Percentiles rank a stretch among this genome's conserved stretches.
These are phyloP conservation scores for Apiospora hydei DNA, from an alignment of 2,329 filamentous ascomycete species.

Conservation along the genomic window DNA sequence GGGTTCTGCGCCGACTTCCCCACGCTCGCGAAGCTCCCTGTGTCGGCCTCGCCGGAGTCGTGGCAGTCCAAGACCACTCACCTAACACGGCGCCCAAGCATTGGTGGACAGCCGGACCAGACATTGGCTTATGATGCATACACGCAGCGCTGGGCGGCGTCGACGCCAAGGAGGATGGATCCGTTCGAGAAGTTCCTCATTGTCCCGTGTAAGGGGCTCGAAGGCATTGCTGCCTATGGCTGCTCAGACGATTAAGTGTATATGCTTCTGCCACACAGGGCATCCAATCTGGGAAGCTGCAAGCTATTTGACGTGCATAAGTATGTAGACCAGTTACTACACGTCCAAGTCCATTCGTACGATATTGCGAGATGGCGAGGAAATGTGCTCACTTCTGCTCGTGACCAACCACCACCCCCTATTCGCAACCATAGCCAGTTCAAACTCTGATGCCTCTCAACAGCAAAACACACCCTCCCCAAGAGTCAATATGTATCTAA, in stretches of 20 bases:
- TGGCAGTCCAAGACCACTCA: background rate
- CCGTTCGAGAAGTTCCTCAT: background rate
- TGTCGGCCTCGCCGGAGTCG: background rate
- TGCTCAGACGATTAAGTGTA: background rate
- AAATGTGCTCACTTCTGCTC: background rate
- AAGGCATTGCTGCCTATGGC: background rate
- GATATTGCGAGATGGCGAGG: too few species aligned
- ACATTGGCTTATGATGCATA: background rate
- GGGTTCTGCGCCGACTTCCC: slow-evolving; percentile 2
- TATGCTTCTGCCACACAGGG: background rate
- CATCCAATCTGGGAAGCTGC: too few species aligned
- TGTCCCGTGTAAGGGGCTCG: background rate
- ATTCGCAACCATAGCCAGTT: background rate
- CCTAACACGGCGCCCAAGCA: background rate
- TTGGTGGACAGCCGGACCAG: background rate
- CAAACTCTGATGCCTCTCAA: background rate
- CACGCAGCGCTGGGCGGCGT: background rate
- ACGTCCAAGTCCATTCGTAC: too few species aligned
- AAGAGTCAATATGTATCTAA: background rate
- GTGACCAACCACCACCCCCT: background rate
- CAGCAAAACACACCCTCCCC: too few species aligned
- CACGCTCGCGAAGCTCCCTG: background rate
- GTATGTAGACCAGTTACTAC: too few species aligned
- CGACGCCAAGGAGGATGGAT: background rate
- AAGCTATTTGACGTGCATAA: too few species aligned